A percentile compares a stretch with the other conserved stretches of the same genome.
These are phyloP conservation scores for Ilyonectria mors-panacis DNA, from an alignment of 2,329 filamentous ascomycete genomes.

Conservation along the genomic window DNA sequence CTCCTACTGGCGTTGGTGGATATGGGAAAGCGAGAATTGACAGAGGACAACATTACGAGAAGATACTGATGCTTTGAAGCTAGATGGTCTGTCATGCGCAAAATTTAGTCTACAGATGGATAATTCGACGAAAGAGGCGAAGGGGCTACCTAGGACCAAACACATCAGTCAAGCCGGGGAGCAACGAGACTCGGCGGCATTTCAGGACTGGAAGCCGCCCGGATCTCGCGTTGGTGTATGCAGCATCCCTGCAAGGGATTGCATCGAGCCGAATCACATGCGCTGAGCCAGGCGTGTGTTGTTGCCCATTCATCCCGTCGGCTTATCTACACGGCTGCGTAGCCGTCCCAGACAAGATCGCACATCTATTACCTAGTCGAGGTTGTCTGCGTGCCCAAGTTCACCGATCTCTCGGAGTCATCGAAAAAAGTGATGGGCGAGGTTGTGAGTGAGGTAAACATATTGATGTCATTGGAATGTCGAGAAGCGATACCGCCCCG, in stretches of 20 bases:
- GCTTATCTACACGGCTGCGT: background rate
- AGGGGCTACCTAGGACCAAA: no score
- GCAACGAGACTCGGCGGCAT: background rate
- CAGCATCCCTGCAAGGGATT: constrained; percentile 10
- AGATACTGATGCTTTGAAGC: no score
- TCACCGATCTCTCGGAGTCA: background rate
- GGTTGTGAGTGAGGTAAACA: background rate
- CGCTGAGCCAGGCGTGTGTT: background rate
- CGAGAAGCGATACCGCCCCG: background rate
- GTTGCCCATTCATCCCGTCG: background rate
- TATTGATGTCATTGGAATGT: constrained; percentile 1
- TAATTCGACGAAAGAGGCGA: no score
- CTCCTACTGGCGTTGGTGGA: no score
- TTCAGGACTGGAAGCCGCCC: background rate
- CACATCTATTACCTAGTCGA: background rate
- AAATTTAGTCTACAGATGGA: no score
- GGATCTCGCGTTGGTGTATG: background rate
- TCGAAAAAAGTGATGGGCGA: background rate
- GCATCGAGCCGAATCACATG: background rate
- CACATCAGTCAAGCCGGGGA: no score
- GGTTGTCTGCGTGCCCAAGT: constrained; percentile 12
- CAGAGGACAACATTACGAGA: no score
- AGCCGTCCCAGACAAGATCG: background rate
- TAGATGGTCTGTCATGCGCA: no score
- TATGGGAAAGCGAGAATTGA: no score